Evolutionary conservation across 2,329 filamentous ascomycete species (phyloP), one percentile per base, ranked within the genome.

Genomic region (Neoascochyta sp.): DNA sequence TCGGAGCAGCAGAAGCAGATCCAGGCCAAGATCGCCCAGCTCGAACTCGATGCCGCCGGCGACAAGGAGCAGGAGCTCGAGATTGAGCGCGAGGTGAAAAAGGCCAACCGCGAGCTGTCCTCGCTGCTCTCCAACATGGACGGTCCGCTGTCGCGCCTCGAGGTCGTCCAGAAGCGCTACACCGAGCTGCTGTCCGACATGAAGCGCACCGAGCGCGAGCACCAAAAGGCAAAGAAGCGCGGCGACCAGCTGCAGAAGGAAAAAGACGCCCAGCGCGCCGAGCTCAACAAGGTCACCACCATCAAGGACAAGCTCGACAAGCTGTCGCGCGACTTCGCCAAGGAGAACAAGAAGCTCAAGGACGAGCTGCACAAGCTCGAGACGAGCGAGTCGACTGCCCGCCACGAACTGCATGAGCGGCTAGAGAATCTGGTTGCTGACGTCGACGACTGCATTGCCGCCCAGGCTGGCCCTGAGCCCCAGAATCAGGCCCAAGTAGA

Each of bases 281-380:
- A 98, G 61, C 72, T 95, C 33, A 90, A 80, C 66, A 95, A 95
- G 67, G 90, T 89, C 13, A 81, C 85, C 12, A 84, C 82, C 1
- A 78, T 96, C 58, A 95, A 94, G 63, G 89, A 96, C 62, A 96
- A 96, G 66, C 71, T 98, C 24, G 92, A 98, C 66, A 98, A 96
- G 61, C 72, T 98, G 17, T 95, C 89, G 53, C 75, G 92, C 34
- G 92, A 98, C 63, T 74, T 98, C 32, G 92, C 93, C 39, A 85
- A 90, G 52, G 92, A 98, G 58, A 98, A 98, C 64, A 96, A 96
- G 66, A 93, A 94, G 67, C 80, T 98, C 45, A 96, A 96, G 66
- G 92, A 98, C 64, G 94, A 95, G 63, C 53, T 69, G 30, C 90
- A 94, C 57, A 87, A 86, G 29, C 74, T 95, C 16, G 84, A 90